These are phyloP conservation scores for Euphorbia peplus DNA, from an alignment of 345 rosid species.

Conservation along the genomic window DNA sequence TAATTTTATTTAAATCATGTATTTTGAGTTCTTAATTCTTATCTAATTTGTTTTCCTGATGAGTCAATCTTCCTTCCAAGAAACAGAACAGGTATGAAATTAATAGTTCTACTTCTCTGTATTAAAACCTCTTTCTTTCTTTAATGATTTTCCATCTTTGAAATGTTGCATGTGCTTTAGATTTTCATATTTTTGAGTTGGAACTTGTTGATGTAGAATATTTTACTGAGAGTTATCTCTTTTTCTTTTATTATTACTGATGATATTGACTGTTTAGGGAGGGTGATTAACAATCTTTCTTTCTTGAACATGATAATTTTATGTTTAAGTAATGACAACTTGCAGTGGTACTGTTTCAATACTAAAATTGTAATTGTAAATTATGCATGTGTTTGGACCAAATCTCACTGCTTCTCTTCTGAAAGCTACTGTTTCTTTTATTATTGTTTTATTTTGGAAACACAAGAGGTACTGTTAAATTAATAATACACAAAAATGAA, in stretches of 20 bases:
- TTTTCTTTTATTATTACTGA: not conserved
- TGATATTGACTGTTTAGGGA: not conserved
- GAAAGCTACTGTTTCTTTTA: not conserved
- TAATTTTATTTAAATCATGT: no score
- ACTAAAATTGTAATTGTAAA: no score
- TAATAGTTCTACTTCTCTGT: not conserved
- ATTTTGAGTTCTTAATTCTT: no score
- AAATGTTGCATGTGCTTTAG: no score
- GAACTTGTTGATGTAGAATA: not conserved
- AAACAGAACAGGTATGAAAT: constrained; percentile 3
- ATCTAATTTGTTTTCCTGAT: not conserved
- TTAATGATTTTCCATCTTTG: no score
- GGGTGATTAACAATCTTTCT: not conserved
- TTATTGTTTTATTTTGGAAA: no score
- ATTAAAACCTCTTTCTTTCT: no score
- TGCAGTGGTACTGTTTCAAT: not conserved
- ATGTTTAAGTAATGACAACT: not conserved
- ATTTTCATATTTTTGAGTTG: not conserved
- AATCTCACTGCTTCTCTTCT: not conserved
- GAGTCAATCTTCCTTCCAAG: constrained; percentile 5
- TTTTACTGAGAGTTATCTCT: not conserved
- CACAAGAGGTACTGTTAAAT: no score
- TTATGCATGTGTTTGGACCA: not conserved
- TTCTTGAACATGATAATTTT: not conserved
- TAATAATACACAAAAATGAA: no score